Evolutionary conservation across 257 asterid genomes (phyloP).

Genomic region (Cruciata laevipes): DNA sequence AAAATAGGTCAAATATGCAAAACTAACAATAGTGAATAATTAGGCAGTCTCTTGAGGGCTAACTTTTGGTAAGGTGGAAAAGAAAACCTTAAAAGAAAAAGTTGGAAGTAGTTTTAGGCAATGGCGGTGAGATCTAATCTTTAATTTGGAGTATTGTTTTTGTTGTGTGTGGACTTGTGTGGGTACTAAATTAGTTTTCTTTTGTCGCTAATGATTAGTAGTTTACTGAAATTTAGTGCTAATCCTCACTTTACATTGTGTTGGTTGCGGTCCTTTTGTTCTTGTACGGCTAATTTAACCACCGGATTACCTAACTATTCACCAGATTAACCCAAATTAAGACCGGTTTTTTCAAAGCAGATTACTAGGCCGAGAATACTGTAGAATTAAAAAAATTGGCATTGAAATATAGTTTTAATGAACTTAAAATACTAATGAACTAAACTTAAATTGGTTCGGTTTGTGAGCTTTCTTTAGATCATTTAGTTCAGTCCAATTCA

Average conservation of each 20-base stretch:
- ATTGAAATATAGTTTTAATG: no score
- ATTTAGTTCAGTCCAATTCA: no score
- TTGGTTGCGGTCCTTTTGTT: background rate
- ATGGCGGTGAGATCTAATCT: conserved; percentile 17
- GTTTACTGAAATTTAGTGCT: background rate
- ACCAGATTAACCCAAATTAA: no score
- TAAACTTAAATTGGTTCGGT: no score
- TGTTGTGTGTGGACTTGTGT: conserved; percentile 2
- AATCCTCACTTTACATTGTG: background rate
- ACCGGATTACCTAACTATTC: background rate
- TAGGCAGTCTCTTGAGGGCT: no score
- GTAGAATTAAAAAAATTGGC: no score
- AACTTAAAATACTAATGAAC: no score
- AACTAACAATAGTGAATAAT: no score
- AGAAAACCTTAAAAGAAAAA: background rate
- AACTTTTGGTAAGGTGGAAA: background rate
- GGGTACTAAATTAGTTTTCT: background rate
- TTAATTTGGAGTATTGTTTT: background rate
- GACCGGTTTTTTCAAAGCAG: no score
- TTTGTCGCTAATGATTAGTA: background rate
- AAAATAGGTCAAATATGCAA: no score
- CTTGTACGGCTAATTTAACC: background rate
- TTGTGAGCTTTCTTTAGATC: no score
- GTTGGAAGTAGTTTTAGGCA: conserved; percentile 12
- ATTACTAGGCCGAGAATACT: no score